Evolutionary conservation across 2,329 filamentous ascomycete species (phyloP).

Genomic region (Trichophyton schoenleinii): DNA sequence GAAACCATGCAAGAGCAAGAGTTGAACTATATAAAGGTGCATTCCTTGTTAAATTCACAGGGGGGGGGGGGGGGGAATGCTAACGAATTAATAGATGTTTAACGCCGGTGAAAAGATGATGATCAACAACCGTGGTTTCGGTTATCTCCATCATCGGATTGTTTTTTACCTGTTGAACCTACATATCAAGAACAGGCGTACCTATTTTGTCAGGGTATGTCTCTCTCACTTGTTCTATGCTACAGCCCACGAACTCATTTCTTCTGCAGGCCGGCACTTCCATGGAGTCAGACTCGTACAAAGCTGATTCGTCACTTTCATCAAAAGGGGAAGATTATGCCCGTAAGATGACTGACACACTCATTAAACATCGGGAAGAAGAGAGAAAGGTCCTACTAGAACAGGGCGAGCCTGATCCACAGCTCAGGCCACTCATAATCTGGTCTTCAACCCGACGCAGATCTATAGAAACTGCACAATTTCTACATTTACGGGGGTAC

Average conservation of each 20-base stretch:
- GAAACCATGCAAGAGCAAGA: constrained; percentile 93
- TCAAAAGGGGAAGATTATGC: constrained; percentile 70
- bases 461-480: constrained; percentile 79
- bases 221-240: not conserved
- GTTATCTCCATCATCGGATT: constrained; percentile 90
- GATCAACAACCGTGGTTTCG: constrained; percentile 94
- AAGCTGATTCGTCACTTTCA: constrained; percentile 74
- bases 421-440: constrained; percentile 68
- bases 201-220: constrained; percentile 68
- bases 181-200: constrained; percentile 89
- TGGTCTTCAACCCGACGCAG: constrained; percentile 91
- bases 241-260: constrained; percentile 10
- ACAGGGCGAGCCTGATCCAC: constrained; percentile 53
- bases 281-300: constrained; percentile 81
- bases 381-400: constrained; percentile 60
- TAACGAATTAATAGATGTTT: constrained; percentile 55
- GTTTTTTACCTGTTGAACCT: constrained; percentile 97
- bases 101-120: constrained; percentile 88
- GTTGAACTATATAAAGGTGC: constrained; percentile 80
- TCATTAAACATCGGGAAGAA: constrained; percentile 70
- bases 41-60: not conserved
- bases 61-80: not conserved
- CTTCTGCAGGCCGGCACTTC: constrained; percentile 57
- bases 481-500: constrained; percentile 66
- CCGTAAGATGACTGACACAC: constrained; percentile 68